phyloP scores from a whole-genome alignment of 2,329 filamentous ascomycete species.

The Alternaria postmessia region DNA sequence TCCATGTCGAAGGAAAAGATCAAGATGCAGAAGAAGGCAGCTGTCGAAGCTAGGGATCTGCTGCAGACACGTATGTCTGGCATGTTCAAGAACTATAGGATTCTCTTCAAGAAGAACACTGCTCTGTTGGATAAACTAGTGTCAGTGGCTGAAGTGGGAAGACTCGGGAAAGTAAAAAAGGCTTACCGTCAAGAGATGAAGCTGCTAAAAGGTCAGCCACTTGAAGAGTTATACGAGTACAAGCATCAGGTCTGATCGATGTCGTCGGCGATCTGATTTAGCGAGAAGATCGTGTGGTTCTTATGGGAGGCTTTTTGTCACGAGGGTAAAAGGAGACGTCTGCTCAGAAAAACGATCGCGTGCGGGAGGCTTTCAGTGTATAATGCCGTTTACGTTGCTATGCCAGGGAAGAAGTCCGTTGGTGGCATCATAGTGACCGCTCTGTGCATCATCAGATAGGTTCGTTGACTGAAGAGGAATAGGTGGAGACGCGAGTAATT shows the following conservation, averaged over 20 bases:
- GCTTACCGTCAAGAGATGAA: not conserved
- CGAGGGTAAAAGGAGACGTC: not conserved
- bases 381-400: not conserved
- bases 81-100: constrained; percentile 2
- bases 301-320: not conserved
- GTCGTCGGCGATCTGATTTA: not conserved
- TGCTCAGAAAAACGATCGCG: not conserved
- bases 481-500: not conserved
- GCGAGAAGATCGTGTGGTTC: not conserved
- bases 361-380: not conserved
- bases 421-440: not conserved
- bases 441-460: not conserved
- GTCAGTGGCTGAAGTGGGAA: not conserved
- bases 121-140: not conserved
- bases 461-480: not conserved
- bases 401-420: not conserved
- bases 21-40: constrained; percentile 1
- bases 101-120: not conserved
- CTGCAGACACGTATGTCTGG: not conserved
- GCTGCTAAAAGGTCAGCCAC: not conserved
- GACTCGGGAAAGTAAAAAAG: not conserved
- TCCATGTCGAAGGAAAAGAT: not conserved
- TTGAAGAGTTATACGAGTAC: not conserved
- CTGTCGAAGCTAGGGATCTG: not conserved
- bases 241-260: not conserved